A percentile compares a stretch with the other conserved stretches of the same genome.
phyloP scores from a whole-genome alignment of 2,329 filamentous ascomycete species.

The Colletotrichum zoysiae region DNA sequence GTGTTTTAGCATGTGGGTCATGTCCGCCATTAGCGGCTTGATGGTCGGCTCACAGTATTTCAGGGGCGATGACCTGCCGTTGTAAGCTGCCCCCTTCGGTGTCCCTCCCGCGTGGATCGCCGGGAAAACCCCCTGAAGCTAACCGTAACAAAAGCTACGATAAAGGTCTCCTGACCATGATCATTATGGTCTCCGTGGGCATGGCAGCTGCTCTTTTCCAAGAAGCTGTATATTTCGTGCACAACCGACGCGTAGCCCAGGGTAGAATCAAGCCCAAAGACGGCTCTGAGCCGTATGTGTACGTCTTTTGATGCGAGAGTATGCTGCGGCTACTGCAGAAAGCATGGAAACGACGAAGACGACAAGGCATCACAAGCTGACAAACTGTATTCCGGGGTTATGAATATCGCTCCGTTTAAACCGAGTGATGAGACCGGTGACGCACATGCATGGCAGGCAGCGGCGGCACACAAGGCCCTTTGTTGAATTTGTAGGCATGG shows the following conservation, averaged over 20 bases:
- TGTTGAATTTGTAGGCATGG: background rate
- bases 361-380: background rate
- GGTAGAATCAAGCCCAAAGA: slow-evolving; percentile 43
- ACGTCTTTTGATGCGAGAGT: slow-evolving; percentile 13
- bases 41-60: slow-evolving; percentile 67
- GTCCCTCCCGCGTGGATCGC: background rate
- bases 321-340: background rate
- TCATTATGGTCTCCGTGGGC: slow-evolving; percentile 57
- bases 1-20: slow-evolving; percentile 56
- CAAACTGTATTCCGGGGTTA: background rate
- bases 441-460: background rate
- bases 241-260: slow-evolving; percentile 51
- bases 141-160: slow-evolving; percentile 51
- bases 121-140: background rate
- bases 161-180: slow-evolving; percentile 59
- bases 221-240: slow-evolving; percentile 52
- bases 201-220: slow-evolving; percentile 57
- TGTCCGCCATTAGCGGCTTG: slow-evolving; percentile 63
- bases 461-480: background rate
- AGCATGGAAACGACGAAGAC: background rate
- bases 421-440: background rate
- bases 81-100: slow-evolving; percentile 46
- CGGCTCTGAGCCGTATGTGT: slow-evolving; percentile 41
- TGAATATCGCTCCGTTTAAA: background rate
- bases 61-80: slow-evolving; percentile 55